Evolutionary conservation across 176 grass and related monocot species (phyloP).

Genomic region (bread wheat (Triticum aestivum)): IWGSC_CS_RefSeq_v2.1 NC_057800.1:601322897-601323396

Average conservation of each 20-base stretch:
- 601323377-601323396: not conserved
- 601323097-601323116: not conserved
- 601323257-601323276: conserved; percentile 14
- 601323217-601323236: not conserved
- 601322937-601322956: conserved; percentile 1
- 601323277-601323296: not conserved
- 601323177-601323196: not conserved
- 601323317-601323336: not conserved
- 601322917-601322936: conserved; percentile 3
- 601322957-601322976: conserved; percentile 3
- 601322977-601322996: not conserved
- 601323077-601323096: not conserved
- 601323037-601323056: not conserved
- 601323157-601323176: not conserved
- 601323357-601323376: conserved; percentile 23
- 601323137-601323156: not conserved
- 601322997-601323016: not conserved
- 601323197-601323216: not conserved
- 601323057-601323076: not conserved
- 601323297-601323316: conserved; percentile 2
- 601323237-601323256: not conserved
- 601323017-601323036: not conserved
- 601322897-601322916: conserved; percentile 3
- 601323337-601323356: not conserved
- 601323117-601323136: not conserved